Evolutionary conservation across 129 eudicot species (phyloP), one percentile per base, ranked within the genome.

Genomic region (Flaveria sonorensis): DNA sequence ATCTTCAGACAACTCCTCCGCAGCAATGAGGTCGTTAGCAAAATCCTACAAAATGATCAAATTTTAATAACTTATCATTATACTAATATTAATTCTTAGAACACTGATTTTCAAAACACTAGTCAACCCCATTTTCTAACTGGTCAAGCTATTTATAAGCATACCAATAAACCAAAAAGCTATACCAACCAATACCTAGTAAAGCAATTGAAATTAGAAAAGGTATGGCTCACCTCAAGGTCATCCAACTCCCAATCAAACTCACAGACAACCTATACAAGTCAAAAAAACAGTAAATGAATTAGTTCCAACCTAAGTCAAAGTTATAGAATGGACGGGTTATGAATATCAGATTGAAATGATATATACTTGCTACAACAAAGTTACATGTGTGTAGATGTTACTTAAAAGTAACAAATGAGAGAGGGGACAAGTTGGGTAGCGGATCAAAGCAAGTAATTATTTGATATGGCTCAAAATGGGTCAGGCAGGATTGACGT

Each of bases 211-310:
- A 76, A 47, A 19, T 47, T 36, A 47, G 39, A 56, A 60, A 61
- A 8, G n/a, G 68, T 15, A 42, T 47, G 19, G 68, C 82, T 32
- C 79, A 92, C 98, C 96, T 93, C 96, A 64, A 88, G 82, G 65
- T 93, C 96, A 86, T 93, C 97, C 64, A 89, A 28, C 42, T 90
- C 98, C 97, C 96, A 93, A 77, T 93, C 98, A 67, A 88, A 93
- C 79, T 84, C 90, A 4, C 93, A 81, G 68, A 88, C 79, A 69
- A 90, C 87, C 98, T 92, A 87, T 42, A 79, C 63, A 76, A 24
- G 46, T 15, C 51, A 36, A 64, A 47, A 69, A 76, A 70, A 62
- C 15, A 42, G 16, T 13, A 77, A 19, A 40, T 16, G 24, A 66
- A 76, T 50, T 64, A 48, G 71, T n/a, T 9, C 9, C 6, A 24